These are phyloP conservation scores for Exophiala bonariae DNA, from an alignment of 2,329 filamentous ascomycete genomes.

Conservation along the genomic window DNA sequence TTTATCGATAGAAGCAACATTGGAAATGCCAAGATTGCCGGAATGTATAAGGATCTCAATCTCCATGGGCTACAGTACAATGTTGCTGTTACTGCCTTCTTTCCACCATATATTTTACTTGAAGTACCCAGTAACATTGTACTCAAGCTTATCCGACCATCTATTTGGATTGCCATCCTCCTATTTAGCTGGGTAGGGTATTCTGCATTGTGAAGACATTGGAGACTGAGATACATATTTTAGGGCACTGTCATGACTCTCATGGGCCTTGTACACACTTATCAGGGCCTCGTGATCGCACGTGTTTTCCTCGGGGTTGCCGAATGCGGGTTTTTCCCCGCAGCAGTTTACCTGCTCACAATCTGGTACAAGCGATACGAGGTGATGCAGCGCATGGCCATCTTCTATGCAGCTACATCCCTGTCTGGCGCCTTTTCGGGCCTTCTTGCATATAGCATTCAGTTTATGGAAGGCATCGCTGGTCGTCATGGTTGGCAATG, in stretches of 20 bases:
- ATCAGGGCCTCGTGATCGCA: constrained; percentile 50
- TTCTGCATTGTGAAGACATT: no score
- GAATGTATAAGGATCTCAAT: constrained; percentile 29
- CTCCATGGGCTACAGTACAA: constrained; percentile 36
- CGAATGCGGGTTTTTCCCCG: constrained; percentile 32
- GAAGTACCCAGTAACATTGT: constrained; percentile 45
- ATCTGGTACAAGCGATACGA: constrained; percentile 34
- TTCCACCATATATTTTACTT: constrained; percentile 40
- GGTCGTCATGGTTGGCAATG: constrained; percentile 53
- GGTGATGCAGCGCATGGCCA: constrained; percentile 30
- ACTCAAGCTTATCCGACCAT: constrained; percentile 49
- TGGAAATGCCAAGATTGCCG: constrained; percentile 39
- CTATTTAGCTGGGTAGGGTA: constrained; percentile 45
- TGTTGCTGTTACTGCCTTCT: constrained; percentile 41
- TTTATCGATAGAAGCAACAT: constrained; percentile 40
- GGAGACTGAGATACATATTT: no score
- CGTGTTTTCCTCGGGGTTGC: constrained; percentile 51
- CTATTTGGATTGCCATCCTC: constrained; percentile 53
- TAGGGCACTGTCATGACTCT: constrained; percentile 40
- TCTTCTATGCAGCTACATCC: constrained; percentile 33
- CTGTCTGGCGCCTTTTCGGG: constrained; percentile 47
- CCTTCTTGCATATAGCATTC: constrained; percentile 51
- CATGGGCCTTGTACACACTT: constrained; percentile 55
- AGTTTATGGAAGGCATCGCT: constrained; percentile 45
- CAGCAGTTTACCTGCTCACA: constrained; percentile 39